Base-by-base conservation (phyloP, 1,284 basidiomycete genomes). In the Schizophyllum amplum region DNA sequence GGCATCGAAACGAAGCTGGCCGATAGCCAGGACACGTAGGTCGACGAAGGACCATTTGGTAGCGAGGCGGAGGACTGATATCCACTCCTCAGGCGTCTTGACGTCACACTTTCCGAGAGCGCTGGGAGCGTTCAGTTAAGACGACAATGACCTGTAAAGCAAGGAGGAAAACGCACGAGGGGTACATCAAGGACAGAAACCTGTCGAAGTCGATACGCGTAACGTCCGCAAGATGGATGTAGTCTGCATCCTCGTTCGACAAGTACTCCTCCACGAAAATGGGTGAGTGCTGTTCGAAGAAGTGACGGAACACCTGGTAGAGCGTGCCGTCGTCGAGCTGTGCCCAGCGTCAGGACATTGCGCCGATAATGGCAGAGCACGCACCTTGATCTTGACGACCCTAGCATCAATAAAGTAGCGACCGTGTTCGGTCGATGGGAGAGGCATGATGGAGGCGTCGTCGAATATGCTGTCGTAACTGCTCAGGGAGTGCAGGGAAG, bases 11-110 rank as follows among this genome's bases (percentile, higher is more conserved):
- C 59, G 57, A 5, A 75, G 67, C 22, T 71, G 64, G 20, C 65
- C 62, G 50, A 73, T 63, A 22, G 73, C 70, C n/a, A 74, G 69
- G 1, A 60, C 60, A 15, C 69, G 66, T 22, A 75, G 59, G 47
- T 68, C 65, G 0, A 57, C 24, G 62, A 75, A 73, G 11, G 64
- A 64, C 68, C 69, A 73, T 21, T 62, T 63, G 13, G 66, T 64
- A 1, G 72, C 63, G 24, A 75, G 66, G 17, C 68, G 60, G 15
- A 76, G 71, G 47, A 75, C 64, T 1, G 70, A 68, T 23, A 66
- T 69, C 74, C 75, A 77, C 50, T 75, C 69, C 27, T 67, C 63
- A 17, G 65, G 59, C 7, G 69, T 69, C 3, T 61, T 62, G 47
- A 70, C 61, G 51, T 71, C 68, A 5, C 63, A 63, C 17, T 63